Base-by-base conservation (phyloP, 257 asterid species). In the Lycium ferocissimum region DNA sequence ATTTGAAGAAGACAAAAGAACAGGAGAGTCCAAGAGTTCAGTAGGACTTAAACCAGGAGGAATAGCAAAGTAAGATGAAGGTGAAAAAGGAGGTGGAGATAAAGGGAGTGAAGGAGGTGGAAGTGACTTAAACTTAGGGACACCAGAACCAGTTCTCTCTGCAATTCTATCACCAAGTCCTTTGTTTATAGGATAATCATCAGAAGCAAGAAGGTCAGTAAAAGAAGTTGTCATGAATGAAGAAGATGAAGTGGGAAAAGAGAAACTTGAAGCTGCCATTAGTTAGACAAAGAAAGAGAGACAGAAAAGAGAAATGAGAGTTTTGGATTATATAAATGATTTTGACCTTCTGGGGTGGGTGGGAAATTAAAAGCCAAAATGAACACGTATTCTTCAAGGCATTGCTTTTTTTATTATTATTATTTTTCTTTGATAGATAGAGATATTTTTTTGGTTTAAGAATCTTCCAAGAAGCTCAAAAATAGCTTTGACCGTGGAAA, bases 41-140 rank as follows among this genome's bases (percentile, higher is more conserved):
- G 97, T 84, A 0, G 98, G 95, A 92, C 93, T 94, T 82, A 96
- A 83, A 8, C 99, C 98, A 11, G 91, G 97, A 9, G 98, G 99
- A 35, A 95, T 89, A 59, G 97, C 88, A 67, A 96, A 96, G 91
- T 89, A 93, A 65, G 98, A 94, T 7, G 98, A 94, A 65, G 98
- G 98, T 4, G 98, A 93, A 83, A 90, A 82, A 35, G 92, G 83
- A 5, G 97, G 92, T 15, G 95, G 91, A 7, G 94, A 90, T 56
- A 91, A 83, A 8, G 98, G 98, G 6, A 94, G 93, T 54, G 99
- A 92, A 51, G 97, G 98, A 61, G 99, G 98, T 9, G 97, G 93
- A 20, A 92, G 80, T 12, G 99, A 90, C 84, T 94, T 94, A 87
- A 96, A 95, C 85, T 93, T 94, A 0, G 99, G 98, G 5, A 92